These are phyloP conservation scores for Podila epicladia DNA, from an alignment of 192 early-diverging fungal genomes.

Conservation along the genomic window DNA sequence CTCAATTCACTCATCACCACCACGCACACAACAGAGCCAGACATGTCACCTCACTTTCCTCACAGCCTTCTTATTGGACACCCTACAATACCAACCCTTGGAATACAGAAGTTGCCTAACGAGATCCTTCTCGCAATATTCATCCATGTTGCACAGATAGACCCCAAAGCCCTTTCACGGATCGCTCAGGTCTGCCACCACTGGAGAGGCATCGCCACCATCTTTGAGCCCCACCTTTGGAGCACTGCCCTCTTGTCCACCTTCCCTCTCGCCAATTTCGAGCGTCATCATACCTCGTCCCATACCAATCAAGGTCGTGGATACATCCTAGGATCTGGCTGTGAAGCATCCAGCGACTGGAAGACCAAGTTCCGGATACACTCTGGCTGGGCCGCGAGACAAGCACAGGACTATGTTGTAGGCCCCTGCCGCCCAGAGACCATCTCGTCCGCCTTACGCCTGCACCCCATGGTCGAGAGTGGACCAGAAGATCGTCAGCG, in stretches of 20 bases:
- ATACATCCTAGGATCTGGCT: not conserved
- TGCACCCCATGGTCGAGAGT: not conserved
- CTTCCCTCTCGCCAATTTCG: conserved; percentile 2
- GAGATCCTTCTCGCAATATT: conserved; percentile 31
- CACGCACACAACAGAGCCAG: not conserved
- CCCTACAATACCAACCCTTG: not conserved
- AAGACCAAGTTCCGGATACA: conserved; percentile 9
- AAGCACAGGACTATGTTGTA: not conserved
- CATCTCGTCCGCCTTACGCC: not conserved
- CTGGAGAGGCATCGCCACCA: not conserved
- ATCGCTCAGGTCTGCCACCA: conserved; percentile 6
- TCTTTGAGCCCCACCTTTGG: conserved; percentile 19
- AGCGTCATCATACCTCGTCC: not conserved
- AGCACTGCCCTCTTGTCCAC: conserved; percentile 1
- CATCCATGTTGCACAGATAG: not conserved
- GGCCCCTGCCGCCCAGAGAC: not conserved
- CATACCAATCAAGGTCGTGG: too few species aligned
- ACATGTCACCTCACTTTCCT: not conserved
- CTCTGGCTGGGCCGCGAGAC: not conserved
- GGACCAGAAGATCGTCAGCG: not conserved
- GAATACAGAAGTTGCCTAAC: conserved; percentile 5
- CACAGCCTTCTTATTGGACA: not conserved
- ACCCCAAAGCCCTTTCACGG: not conserved
- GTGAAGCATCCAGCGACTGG: conserved; percentile 2
- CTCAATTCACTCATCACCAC: not conserved